Base-by-base conservation (phyloP, 805 yeast species). In the Wickerhamiella occidentalis region DNA sequence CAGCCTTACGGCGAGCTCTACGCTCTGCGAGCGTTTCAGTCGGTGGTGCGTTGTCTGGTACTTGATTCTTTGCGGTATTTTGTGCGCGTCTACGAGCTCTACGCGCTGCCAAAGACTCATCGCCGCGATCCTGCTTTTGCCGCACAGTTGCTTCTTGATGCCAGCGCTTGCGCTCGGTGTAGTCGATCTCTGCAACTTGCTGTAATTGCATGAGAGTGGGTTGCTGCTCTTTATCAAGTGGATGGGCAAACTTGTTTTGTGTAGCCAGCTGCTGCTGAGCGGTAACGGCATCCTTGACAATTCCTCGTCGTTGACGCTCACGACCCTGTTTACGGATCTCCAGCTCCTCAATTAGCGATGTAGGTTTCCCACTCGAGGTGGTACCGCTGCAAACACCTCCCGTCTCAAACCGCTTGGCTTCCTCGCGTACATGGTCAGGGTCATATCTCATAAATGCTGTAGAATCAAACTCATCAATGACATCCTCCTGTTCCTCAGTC, bases 271-370 rank as follows among this genome's bases (percentile, higher is more conserved):
- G 33, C 25, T 44, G 36, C 35, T 37, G 58, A 36, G 50, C 44
- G 15, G 54, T 51, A 4, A 49, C 55, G 4, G 53, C 54, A n/a
- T 62, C 66, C 9, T 57, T 50, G 9, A 46, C 40, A 21, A 63
- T 53, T 15, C 56, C 54, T 23, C 53, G 49, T 17, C 51, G 55
- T 51, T 62, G 66, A 2, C 58, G 54, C 36, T 47, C 49, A 17
- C 59, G 50, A 30, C 63, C 67, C 19, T 60, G 59, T 49, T 65
- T 65, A 25, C 69, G 61, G 30, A 63, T 56, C 49, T 65, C 69
- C 29, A 65, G 52, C 50, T 65, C 69, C 51, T 65, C 69, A 28
- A 65, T 62, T n/a, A 65, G 54, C 11, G 68, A 63, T 15, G 61
- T 60, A 0, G 64, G 58, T 38, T 57, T 58, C 6, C 58, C 55